Evolutionary conservation across 129 eudicot genomes (phyloP), one percentile per base, ranked within the genome.

Genomic region (Scalesia atractyloides): DNA sequence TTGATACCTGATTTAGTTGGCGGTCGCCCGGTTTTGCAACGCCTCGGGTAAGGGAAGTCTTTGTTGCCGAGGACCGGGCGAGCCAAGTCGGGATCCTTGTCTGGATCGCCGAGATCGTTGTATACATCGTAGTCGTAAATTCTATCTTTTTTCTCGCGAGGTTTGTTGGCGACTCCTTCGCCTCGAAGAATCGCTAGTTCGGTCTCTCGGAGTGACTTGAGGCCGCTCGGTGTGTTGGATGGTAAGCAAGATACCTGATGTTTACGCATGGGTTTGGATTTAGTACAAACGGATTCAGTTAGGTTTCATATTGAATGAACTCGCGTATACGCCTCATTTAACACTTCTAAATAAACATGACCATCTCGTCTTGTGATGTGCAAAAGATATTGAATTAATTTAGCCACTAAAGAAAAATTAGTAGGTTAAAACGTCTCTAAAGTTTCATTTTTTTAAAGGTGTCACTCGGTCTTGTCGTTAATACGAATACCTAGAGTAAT

Each of bases 21-120:
- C 53, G 91, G 73, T 39, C 98, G 91, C 0, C 96, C 96, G 10
- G 98, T 94, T 81, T 89, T 86, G 81, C 97, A 86, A 64, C 98
- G 95, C 46, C 98, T 81, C 37, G 98, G 98, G 73, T 87, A 86
- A 15, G 97, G 97, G 53, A 30, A 66, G 1, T 84, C 72, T 18
- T 80, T 50, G 64, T 87, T 90, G 14, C 98, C 98, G 12, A 94
- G 88, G 5, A 94, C 89, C 2, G 98, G 93, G 26, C 98, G 77
- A 0, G 84, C 82, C 64, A 66, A 18, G 1, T 86, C 80, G 9
- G 69, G 77, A 64, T 70, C 67, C 19, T 52, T 70, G 26, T 78
- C 82, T 0, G 97, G 90, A 19, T 86, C 83, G 4, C 96, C 92
- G 14, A 91, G 82, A 71, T 91, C 97, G 63, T 91, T 88, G 48